A percentile compares a stretch with the other conserved stretches of the same genome.
Evolutionary conservation across 768 basidiomycete genomes (phyloP).

Genomic region (Lepiota brunneoincarnata): DNA sequence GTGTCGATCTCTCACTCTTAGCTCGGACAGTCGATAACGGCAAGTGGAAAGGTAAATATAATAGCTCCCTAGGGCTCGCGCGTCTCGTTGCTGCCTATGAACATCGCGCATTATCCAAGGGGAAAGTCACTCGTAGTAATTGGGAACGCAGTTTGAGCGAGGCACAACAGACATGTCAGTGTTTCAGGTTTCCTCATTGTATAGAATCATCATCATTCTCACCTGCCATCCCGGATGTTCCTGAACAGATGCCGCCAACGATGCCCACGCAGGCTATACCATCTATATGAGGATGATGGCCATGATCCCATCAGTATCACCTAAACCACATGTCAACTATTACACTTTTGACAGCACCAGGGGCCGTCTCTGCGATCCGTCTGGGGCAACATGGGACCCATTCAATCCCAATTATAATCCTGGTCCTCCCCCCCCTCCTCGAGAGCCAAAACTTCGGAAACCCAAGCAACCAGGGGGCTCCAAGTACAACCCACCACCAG

Average conservation of each 20-base stretch:
- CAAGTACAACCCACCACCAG: not conserved
- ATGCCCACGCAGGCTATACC: slow-evolving; percentile 61
- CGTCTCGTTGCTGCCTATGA: slow-evolving; percentile 64
- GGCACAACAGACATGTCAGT: slow-evolving; percentile 61
- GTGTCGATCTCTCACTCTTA: slow-evolving; percentile 70
- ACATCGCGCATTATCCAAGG: slow-evolving; percentile 51
- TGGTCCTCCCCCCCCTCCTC: slow-evolving; percentile 60
- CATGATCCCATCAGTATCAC: slow-evolving; percentile 36
- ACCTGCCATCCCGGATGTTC: slow-evolving; percentile 13
- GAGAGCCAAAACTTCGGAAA: slow-evolving; percentile 16
- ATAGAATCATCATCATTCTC: slow-evolving; percentile 4
- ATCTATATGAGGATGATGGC: slow-evolving; percentile 45
- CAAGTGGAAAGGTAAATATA: slow-evolving; percentile 72
- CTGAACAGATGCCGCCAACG: slow-evolving; percentile 64
- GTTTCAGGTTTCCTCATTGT: slow-evolving; percentile 3
- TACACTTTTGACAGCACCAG: slow-evolving; percentile 56
- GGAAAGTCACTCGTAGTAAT: slow-evolving; percentile 60
- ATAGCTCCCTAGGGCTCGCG: slow-evolving; percentile 56
- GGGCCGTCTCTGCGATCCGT: slow-evolving; percentile 44
- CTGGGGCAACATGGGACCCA: slow-evolving; percentile 49
- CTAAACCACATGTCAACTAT: slow-evolving; percentile 36
- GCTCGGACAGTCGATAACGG: slow-evolving; percentile 69
- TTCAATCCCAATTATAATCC: slow-evolving; percentile 71
- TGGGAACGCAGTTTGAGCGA: slow-evolving; percentile 55
- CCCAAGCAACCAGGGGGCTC: not conserved